These are phyloP conservation scores for Trebouxia sp. DNA, from an alignment of 139 green algal species.

Conservation along the genomic window DNA sequence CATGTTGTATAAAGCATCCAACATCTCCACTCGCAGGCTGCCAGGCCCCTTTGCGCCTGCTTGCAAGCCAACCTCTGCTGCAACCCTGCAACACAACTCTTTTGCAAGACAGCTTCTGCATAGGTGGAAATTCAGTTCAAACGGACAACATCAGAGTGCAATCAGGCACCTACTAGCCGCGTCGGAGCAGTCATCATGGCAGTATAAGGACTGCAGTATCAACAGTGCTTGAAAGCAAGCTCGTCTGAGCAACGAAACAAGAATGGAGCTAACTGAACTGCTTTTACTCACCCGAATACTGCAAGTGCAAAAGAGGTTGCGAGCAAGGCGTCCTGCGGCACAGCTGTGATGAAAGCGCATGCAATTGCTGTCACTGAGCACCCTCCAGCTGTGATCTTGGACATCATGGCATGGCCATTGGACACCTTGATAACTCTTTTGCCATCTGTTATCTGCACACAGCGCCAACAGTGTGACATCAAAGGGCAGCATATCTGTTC, in stretches of 20 bases:
- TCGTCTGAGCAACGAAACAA: not conserved
- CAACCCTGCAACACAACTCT: not conserved
- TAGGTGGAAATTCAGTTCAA: too few species aligned
- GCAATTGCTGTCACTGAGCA: constrained; percentile 81
- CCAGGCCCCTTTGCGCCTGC: constrained; percentile 49
- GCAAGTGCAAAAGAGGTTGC: constrained; percentile 67
- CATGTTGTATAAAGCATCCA: constrained; percentile 54
- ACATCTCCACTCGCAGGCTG: constrained; percentile 59
- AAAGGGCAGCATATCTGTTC: too few species aligned
- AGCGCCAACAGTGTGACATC: too few species aligned
- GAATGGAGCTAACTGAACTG: too few species aligned
- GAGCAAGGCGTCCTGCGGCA: constrained; percentile 50
- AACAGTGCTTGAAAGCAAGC: too few species aligned
- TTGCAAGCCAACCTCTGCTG: not conserved
- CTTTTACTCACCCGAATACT: constrained; percentile 69
- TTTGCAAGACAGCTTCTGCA: too few species aligned
- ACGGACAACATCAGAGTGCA: too few species aligned
- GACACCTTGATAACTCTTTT: constrained; percentile 42
- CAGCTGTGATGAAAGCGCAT: constrained; percentile 66
- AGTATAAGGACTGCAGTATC: not conserved
- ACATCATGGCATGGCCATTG: constrained; percentile 69
- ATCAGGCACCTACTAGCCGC: too few species aligned
- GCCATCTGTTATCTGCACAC: constrained; percentile 71
- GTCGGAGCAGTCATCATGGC: too few species aligned
- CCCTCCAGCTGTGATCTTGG: constrained; percentile 74